Percentiles rank a stretch among this genome's conserved stretches.
phyloP scores from a whole-genome alignment of 768 basidiomycete genomes.

The Amanita molliuscula region DNA sequence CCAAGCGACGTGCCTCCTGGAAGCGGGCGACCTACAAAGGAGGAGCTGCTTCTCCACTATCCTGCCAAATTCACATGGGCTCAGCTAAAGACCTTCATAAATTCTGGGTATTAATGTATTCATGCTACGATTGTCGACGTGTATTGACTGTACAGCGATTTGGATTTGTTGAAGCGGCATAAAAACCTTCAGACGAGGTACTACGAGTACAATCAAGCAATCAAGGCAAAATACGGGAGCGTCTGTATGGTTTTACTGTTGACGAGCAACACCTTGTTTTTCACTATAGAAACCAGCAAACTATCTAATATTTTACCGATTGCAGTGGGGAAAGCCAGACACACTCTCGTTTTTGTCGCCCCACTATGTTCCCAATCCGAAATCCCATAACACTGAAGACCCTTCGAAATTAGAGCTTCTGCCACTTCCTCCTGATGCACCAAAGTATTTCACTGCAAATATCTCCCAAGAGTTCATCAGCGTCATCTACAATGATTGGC shows the following conservation, averaged over 20 bases:
- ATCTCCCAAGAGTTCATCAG: constrained; percentile 50
- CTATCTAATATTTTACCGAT: constrained; percentile 56
- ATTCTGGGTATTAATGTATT: constrained; percentile 50
- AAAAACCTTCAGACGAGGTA: constrained; percentile 60
- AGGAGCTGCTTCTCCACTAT: constrained; percentile 59
- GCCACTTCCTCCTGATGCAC: constrained; percentile 24
- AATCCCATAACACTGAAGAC: constrained; percentile 2
- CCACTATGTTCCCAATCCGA: constrained; percentile 25
- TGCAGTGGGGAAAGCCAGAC: constrained; percentile 72
- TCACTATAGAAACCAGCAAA: constrained; percentile 34
- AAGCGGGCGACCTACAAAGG: constrained; percentile 56
- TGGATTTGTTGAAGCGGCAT: constrained; percentile 73
- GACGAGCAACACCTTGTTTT: not conserved
- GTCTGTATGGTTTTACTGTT: constrained; percentile 33
- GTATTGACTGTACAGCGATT: constrained; percentile 39
- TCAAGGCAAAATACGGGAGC: constrained; percentile 54
- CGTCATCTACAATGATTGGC: constrained; percentile 81
- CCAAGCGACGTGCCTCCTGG: constrained; percentile 26
- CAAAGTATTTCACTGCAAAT: constrained; percentile 57
- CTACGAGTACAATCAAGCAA: constrained; percentile 41
- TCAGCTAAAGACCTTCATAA: constrained; percentile 68
- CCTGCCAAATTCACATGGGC: constrained; percentile 69
- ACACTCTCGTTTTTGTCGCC: constrained; percentile 51
- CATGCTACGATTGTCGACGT: not conserved
- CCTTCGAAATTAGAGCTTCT: constrained; percentile 13